Percentiles rank a stretch among this genome's conserved stretches.
These are phyloP conservation scores for Serendipita sp. DNA, from an alignment of 768 basidiomycete genomes.

Conservation along the genomic window DNA sequence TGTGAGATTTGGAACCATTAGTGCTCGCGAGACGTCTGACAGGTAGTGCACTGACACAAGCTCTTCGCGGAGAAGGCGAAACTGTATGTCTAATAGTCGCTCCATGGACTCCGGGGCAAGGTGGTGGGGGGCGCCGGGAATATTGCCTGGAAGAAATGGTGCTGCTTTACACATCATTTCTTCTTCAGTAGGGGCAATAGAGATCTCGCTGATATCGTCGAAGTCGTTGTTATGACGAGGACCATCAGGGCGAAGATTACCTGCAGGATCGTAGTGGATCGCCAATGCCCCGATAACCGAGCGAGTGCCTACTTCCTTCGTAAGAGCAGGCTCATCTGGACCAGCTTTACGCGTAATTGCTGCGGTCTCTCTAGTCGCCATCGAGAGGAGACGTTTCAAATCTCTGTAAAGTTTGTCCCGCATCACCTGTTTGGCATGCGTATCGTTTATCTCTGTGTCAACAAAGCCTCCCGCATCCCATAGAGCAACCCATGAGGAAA, in stretches of 20 bases:
- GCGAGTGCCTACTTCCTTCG: conserved; percentile 9
- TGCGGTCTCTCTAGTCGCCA: conserved; percentile 36
- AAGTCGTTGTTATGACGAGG: conserved; percentile 57
- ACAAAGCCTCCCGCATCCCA: conserved; percentile 32
- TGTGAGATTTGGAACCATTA: conserved; percentile 12
- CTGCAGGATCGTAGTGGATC: conserved; percentile 39
- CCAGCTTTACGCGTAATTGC: conserved; percentile 14
- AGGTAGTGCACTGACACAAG: conserved; percentile 29
- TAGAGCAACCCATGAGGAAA: conserved; percentile 29
- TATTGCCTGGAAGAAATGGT: conserved; percentile 47
- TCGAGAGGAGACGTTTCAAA: conserved; percentile 21
- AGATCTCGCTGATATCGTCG: conserved; percentile 37
- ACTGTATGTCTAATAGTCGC: conserved; percentile 54
- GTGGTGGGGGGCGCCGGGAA: conserved; percentile 48
- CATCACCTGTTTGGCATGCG: conserved; percentile 19
- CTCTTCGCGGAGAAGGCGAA: conserved; percentile 58
- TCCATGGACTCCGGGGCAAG: conserved; percentile 43
- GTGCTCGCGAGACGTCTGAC: background rate
- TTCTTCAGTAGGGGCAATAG: conserved; percentile 52
- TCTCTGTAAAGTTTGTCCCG: conserved; percentile 24
- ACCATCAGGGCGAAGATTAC: conserved; percentile 32
- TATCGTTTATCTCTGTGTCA: conserved; percentile 28
- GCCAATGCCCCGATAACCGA: conserved; percentile 23
- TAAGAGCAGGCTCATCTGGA: background rate
- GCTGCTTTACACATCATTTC: conserved; percentile 35